Evolutionary conservation across 108 stramenopile species (phyloP).

Genomic region (Cylindrotheca closterium): DNA sequence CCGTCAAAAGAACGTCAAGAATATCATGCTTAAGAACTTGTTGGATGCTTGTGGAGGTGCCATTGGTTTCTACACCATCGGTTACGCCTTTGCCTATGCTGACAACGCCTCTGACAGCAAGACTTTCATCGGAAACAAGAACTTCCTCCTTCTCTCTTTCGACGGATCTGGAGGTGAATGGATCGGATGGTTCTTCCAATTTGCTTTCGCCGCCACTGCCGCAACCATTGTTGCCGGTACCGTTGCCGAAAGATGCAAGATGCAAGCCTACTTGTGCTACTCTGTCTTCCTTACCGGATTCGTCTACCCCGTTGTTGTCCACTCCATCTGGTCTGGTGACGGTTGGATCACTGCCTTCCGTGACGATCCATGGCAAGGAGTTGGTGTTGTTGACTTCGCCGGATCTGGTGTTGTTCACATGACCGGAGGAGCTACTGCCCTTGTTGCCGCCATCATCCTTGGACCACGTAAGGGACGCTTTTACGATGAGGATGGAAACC

Average conservation of each 20-base stretch:
- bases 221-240: slow-evolving; percentile 94
- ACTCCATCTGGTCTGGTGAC: slow-evolving; percentile 68
- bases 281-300: slow-evolving; percentile 75
- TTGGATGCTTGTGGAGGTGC: slow-evolving; percentile 72
- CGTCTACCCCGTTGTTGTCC: slow-evolving; percentile 88
- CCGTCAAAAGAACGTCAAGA: slow-evolving; percentile 76
- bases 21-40: slow-evolving; percentile 81
- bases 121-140: slow-evolving; percentile 35
- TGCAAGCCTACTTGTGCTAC: slow-evolving; percentile 85
- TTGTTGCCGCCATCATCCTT: slow-evolving; percentile 71
- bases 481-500: slow-evolving; percentile 64
- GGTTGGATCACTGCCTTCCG: slow-evolving; percentile 60
- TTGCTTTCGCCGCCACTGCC: slow-evolving; percentile 81
- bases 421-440: slow-evolving; percentile 84
- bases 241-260: slow-evolving; percentile 92
- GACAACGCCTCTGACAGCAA: slow-evolving; percentile 17
- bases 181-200: slow-evolving; percentile 80
- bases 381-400: slow-evolving; percentile 88
- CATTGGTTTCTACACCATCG: slow-evolving; percentile 61
- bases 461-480: slow-evolving; percentile 88
- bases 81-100: slow-evolving; percentile 70
- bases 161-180: slow-evolving; percentile 42
- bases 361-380: slow-evolving; percentile 51
- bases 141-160: slow-evolving; percentile 58
- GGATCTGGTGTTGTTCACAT: slow-evolving; percentile 91